These are phyloP conservation scores for Hemisphaericaspora lyxosophila DNA, from an alignment of 1,139 yeast genomes.

Conservation along the genomic window DNA sequence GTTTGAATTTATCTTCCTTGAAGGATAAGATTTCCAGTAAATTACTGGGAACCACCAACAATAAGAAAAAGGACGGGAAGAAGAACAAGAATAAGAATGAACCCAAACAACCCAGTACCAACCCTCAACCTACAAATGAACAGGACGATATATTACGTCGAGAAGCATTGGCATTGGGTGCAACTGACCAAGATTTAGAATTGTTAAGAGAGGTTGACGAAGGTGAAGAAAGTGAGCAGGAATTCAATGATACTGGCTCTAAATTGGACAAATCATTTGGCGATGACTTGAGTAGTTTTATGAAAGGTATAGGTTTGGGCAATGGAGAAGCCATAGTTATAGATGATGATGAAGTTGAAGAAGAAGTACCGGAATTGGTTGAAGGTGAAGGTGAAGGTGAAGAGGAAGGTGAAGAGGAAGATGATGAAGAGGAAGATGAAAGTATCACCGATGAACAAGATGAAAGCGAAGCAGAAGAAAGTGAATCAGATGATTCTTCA, in stretches of 20 bases:
- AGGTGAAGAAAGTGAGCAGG: slow-evolving; percentile 66
- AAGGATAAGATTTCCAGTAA: slow-evolving; percentile 57
- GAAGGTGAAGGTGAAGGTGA: slow-evolving; percentile 28
- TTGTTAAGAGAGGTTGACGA: slow-evolving; percentile 48
- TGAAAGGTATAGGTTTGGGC: slow-evolving; percentile 68
- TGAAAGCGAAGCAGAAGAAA: slow-evolving; percentile 20
- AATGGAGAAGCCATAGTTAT: slow-evolving; percentile 36
- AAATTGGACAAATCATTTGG: slow-evolving; percentile 50
- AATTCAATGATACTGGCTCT: slow-evolving; percentile 42
- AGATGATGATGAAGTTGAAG: slow-evolving; percentile 33
- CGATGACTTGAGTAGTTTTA: slow-evolving; percentile 61
- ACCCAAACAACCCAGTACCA: slow-evolving; percentile 12
- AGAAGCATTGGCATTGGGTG: slow-evolving; percentile 71
- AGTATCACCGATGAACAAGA: slow-evolving; percentile 15
- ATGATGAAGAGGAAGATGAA: slow-evolving; percentile 15
- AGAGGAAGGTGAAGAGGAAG: slow-evolving; percentile 23
- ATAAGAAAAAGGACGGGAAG: slow-evolving; percentile 21
- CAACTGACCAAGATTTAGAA: slow-evolving; percentile 63
- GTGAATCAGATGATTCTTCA: slow-evolving; percentile 10
- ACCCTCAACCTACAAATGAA: slow-evolving; percentile 4
- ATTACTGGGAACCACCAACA: slow-evolving; percentile 28
- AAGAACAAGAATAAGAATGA: slow-evolving; percentile 16
- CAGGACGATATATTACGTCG: slow-evolving; percentile 51
- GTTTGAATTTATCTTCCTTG: slow-evolving; percentile 50
- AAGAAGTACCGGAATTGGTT: slow-evolving; percentile 28